These are phyloP conservation scores for Paraphaeosphaeria minitans DNA, from an alignment of 2,329 filamentous ascomycete genomes.

Conservation along the genomic window DNA sequence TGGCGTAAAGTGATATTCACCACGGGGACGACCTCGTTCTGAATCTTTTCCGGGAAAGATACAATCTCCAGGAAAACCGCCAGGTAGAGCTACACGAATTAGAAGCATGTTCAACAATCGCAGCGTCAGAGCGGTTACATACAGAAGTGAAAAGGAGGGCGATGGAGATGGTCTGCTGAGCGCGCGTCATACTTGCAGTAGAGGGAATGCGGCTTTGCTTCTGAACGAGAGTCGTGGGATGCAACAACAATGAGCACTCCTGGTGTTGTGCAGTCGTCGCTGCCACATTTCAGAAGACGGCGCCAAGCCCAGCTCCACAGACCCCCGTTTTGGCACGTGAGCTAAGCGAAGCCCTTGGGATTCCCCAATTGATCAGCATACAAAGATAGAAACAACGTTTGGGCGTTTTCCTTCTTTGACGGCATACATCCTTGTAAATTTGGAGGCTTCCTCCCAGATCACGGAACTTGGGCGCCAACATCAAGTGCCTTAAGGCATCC, in stretches of 20 bases:
- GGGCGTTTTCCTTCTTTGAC: background rate
- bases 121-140: slow-evolving; percentile 46
- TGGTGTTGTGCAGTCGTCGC: slow-evolving; percentile 2
- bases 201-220: background rate
- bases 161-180: slow-evolving; percentile 88
- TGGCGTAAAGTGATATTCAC: slow-evolving; percentile 62
- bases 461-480: background rate
- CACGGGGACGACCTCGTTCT: slow-evolving; percentile 85
- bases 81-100: slow-evolving; percentile 76
- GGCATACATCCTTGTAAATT: background rate
- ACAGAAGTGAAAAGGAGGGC: slow-evolving; percentile 87
- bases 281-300: slow-evolving; percentile 10
- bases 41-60: slow-evolving; percentile 76
- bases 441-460: background rate
- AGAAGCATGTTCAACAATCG: slow-evolving; percentile 22
- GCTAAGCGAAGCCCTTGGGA: background rate
- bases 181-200: slow-evolving; percentile 79
- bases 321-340: slow-evolving; percentile 2
- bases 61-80: slow-evolving; percentile 83
- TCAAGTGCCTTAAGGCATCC: slow-evolving; percentile 1
- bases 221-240: background rate
- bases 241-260: background rate
- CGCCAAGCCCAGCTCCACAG: background rate
- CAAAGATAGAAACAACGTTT: background rate
- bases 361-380: slow-evolving; percentile 2